Base-by-base conservation (phyloP, 108 stramenopile genomes). In the Seminavis robusta region DNA sequence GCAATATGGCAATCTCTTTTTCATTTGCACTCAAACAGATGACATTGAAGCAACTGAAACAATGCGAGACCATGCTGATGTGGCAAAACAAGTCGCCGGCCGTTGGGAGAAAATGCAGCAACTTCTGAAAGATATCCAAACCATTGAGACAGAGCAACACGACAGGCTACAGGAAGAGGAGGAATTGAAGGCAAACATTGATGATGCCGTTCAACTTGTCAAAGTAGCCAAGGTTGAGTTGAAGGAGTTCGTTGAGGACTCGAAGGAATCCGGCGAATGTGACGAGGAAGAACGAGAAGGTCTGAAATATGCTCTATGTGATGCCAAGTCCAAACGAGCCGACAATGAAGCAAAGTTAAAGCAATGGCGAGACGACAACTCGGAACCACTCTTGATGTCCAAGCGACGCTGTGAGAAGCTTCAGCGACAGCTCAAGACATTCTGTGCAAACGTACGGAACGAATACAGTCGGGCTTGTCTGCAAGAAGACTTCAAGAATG, bases 1-100 rank as follows among this genome's bases (percentile, higher is more conserved):
- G 1, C 53, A 65, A 10, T 78, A 78, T 46, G 67, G 71, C 1
- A 69, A 74, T 25, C 33, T 73, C 8, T 65, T 56, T 37, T 78
- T 78, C 33, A 66, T 78, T 36, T 73, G 73, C 31, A 78, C 77
- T 23, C 72, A 78, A 55, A 70, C 72, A 0, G 77, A 78, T 52
- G 77, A 74, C 16, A 33, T 62, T 3, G 69, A 78, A 44, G 54
- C 64, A 10, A 65, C 72, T 11, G 77, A 78, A 51, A 74, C 59
- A 9, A 74, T 78, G 73, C 48, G 72, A 15, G 77, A 76, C 38
- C 75, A 76, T 42, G 59, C 27, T 5, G 75, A 76, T 63, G 60
- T 72, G 1, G 75, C 75, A 17, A 47, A 63, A 5, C 13, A 51
- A 10, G 60, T 62, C 19, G 41, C 52, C 21, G 75, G 75, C 6